These are phyloP conservation scores for Leccinum disarticulatum DNA, from an alignment of 768 basidiomycete species.

Conservation along the genomic window DNA sequence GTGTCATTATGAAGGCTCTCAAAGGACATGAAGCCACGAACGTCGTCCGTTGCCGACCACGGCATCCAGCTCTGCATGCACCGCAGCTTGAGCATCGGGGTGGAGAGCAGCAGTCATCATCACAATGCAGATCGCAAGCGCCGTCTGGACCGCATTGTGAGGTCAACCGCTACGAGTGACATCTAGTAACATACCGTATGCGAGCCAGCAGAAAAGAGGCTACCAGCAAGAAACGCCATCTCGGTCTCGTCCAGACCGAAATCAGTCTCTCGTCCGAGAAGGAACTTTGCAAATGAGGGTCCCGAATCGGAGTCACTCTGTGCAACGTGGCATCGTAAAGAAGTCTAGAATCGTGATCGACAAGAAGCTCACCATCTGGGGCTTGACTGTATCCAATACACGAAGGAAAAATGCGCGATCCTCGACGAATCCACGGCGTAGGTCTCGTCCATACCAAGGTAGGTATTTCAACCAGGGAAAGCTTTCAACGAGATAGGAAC, in stretches of 20 bases:
- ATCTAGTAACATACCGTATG: constrained; percentile 39
- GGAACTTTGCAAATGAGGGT: constrained; percentile 52
- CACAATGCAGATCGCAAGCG: constrained; percentile 47
- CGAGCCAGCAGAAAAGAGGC: constrained; percentile 56
- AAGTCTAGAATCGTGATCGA: background rate
- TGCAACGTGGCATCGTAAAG: constrained; percentile 3
- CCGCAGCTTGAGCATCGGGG: constrained; percentile 47
- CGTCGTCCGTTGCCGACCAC: constrained; percentile 40
- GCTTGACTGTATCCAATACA: constrained; percentile 44
- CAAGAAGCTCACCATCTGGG: constrained; percentile 36
- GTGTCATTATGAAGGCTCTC: background rate
- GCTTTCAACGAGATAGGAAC: constrained; percentile 35
- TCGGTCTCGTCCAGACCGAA: constrained; percentile 51
- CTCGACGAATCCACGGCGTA: constrained; percentile 50
- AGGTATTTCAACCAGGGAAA: constrained; percentile 40
- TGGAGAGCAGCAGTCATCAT: constrained; percentile 50
- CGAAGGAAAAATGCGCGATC: constrained; percentile 48
- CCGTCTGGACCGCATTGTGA: constrained; percentile 32
- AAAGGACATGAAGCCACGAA: background rate
- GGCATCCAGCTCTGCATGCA: constrained; percentile 52
- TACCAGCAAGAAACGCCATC: constrained; percentile 55
- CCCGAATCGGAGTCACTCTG: constrained; percentile 22
- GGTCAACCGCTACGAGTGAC: background rate
- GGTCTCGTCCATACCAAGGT: constrained; percentile 59
- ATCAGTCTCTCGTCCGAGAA: constrained; percentile 48